Evolutionary conservation across 495 filamentous ascomycete genomes (phyloP).

Genomic region (Tetracladium marchalianum): DNA sequence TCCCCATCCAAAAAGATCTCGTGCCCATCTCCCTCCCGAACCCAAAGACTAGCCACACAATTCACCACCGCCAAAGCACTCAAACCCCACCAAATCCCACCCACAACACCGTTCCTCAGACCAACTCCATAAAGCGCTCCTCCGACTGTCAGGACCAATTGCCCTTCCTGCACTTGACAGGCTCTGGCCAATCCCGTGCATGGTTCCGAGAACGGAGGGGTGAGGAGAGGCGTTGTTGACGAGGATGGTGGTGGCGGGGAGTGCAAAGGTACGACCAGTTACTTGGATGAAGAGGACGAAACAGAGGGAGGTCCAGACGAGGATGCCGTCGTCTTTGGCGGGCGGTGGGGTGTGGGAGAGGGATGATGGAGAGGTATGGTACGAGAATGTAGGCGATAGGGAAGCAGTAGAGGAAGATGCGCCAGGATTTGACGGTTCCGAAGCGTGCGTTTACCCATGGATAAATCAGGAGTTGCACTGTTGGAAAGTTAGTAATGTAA

Average conservation of each 20-base stretch:
- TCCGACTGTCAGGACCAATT: conserved; percentile 59
- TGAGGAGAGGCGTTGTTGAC: conserved; percentile 78
- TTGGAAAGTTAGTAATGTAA: too few relatives aligned
- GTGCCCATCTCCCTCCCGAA: conserved; percentile 65
- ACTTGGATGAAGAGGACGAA: conserved; percentile 64
- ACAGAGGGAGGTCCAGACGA: conserved; percentile 60
- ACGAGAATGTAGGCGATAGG: conserved; percentile 62
- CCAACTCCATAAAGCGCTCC: conserved; percentile 65
- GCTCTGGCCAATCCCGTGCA: conserved; percentile 74
- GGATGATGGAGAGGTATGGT: conserved; percentile 63
- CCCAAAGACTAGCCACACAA: conserved; percentile 48
- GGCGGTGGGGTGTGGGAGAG: conserved; percentile 49
- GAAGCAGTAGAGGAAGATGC: conserved; percentile 59
- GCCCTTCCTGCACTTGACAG: conserved; percentile 61
- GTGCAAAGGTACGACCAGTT: conserved; percentile 66
- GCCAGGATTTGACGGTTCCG: conserved; percentile 57
- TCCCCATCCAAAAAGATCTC: conserved; percentile 60
- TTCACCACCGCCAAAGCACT: conserved; percentile 54
- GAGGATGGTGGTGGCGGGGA: conserved; percentile 67
- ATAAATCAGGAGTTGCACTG: conserved; percentile 64
- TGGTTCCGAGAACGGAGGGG: conserved; percentile 66
- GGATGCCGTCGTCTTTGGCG: conserved; percentile 49
- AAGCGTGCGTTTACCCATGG: conserved; percentile 54
- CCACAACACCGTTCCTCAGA: conserved; percentile 56
- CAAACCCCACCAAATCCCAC: conserved; percentile 66